Conservation (phyloP, 192 early-diverging fungal species). For the Rhizoclosmatium sp. region DNA sequence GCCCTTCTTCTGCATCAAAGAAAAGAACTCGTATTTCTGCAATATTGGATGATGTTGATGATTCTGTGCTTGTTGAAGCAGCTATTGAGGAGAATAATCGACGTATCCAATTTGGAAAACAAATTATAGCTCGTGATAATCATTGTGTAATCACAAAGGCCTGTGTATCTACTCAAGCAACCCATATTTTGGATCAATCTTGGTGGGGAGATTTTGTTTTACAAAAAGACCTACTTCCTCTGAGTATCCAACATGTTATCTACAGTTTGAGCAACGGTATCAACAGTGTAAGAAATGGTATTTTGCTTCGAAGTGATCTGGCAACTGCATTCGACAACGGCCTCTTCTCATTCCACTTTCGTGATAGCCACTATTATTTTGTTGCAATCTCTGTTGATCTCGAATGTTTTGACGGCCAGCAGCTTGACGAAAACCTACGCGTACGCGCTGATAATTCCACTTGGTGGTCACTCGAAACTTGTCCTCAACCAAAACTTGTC, state of each 20-base stretch:
- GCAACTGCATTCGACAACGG: neutral
- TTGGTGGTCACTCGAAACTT: too few relatives aligned
- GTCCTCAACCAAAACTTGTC: too few relatives aligned
- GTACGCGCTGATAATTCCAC: too few relatives aligned
- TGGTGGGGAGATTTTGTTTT: neutral
- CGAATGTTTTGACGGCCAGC: too few relatives aligned
- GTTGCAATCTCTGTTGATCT: too few relatives aligned
- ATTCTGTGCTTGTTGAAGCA: neutral
- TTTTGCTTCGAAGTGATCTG: neutral
- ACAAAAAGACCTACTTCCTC: neutral
- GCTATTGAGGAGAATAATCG: neutral
- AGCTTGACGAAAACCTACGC: too few relatives aligned
- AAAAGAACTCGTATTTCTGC: neutral
- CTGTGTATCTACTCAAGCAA: neutral
- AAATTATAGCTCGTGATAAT: conserved; percentile 5
- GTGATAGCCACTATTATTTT: too few relatives aligned
- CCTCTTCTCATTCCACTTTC: neutral
- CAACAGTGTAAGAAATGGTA: neutral
- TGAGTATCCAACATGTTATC: neutral
- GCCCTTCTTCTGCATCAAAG: neutral
- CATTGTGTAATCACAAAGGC: conserved; percentile 4
- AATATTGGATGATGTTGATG: neutral
- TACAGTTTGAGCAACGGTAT: neutral
- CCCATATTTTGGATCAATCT: neutral
- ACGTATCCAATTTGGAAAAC: neutral